Conservation (phyloP, 2,329 filamentous ascomycete genomes). For the Cordyceps farinosa region DNA sequence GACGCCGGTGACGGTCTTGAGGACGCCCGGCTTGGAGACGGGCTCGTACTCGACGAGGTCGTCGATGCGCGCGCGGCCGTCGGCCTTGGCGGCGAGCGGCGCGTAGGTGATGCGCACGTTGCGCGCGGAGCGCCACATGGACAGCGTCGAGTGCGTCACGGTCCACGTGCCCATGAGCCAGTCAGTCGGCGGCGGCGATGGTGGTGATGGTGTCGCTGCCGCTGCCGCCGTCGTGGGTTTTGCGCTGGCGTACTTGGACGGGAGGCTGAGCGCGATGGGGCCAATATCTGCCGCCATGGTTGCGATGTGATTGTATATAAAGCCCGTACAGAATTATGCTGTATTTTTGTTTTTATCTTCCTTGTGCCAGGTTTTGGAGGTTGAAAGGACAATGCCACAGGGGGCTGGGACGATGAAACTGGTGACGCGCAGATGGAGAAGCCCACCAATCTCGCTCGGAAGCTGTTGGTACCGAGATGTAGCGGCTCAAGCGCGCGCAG, state of each 20-base stretch:
- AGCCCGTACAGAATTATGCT: not conserved
- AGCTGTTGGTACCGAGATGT: conserved; percentile 6
- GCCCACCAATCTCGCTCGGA: not conserved
- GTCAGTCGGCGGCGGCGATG: conserved; percentile 35
- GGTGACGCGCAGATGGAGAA: not conserved
- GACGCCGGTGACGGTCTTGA: conserved; percentile 62
- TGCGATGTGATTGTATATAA: not conserved
- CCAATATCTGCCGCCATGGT: conserved; percentile 4
- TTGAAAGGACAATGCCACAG: not conserved
- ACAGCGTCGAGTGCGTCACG: conserved; percentile 71
- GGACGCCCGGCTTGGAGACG: conserved; percentile 41
- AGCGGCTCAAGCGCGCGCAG: not conserved
- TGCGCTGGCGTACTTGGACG: conserved; percentile 6
- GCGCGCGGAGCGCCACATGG: conserved; percentile 76
- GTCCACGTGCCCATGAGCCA: conserved; percentile 67
- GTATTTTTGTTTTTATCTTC: not conserved
- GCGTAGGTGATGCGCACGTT: conserved; percentile 80
- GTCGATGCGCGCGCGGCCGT: conserved; percentile 52
- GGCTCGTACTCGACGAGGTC: conserved; percentile 71
- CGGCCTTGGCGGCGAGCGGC: conserved; percentile 40
- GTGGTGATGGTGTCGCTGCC: not conserved
- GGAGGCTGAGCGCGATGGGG: conserved; percentile 12
- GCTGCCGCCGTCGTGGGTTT: not conserved
- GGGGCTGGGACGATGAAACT: not conserved
- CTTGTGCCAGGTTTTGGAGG: not conserved